Conservation (phyloP, 805 yeast species). For the Citeromyces nyonsensis region DNA sequence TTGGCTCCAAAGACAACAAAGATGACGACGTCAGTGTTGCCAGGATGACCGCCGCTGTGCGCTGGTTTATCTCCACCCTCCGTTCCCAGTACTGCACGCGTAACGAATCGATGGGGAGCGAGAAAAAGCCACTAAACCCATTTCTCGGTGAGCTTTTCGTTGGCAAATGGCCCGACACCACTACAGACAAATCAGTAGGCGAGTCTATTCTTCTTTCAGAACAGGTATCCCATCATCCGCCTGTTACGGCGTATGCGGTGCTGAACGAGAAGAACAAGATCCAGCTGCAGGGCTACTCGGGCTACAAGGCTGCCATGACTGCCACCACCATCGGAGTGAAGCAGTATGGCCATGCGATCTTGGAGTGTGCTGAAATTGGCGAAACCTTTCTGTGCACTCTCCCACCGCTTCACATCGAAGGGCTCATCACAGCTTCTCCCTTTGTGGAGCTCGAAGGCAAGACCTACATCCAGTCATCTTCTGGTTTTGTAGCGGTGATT, state of each 20-base stretch:
- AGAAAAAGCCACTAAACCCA: constrained; percentile 94
- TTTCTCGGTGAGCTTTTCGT: constrained; percentile 89
- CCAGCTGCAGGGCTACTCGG: constrained; percentile 76
- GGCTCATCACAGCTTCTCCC: constrained; percentile 80
- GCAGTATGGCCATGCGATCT: constrained; percentile 83
- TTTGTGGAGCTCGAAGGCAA: constrained; percentile 89
- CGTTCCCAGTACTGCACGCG: constrained; percentile 90
- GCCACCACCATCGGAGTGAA: constrained; percentile 68
- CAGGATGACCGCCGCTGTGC: constrained; percentile 69
- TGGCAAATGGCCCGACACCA: constrained; percentile 65
- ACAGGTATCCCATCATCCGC: constrained; percentile 97
- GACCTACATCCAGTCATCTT: constrained; percentile 69
- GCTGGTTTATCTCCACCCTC: constrained; percentile 84
- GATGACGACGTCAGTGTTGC: constrained; percentile 37
- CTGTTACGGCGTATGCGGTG: constrained; percentile 85
- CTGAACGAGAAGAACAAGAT: constrained; percentile 58
- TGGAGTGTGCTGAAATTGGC: constrained; percentile 41
- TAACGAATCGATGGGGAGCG: constrained; percentile 84
- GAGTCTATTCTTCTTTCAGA: constrained; percentile 73
- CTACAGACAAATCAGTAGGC: constrained; percentile 36
- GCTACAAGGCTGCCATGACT: constrained; percentile 72
- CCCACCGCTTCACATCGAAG: constrained; percentile 92
- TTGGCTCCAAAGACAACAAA: constrained; percentile 19
- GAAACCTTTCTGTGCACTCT: constrained; percentile 73
- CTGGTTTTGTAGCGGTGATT: constrained; percentile 57